Evolutionary conservation across 371 early-diverging fungal genomes (phyloP).

Genomic region (Mortierella sp.): DNA sequence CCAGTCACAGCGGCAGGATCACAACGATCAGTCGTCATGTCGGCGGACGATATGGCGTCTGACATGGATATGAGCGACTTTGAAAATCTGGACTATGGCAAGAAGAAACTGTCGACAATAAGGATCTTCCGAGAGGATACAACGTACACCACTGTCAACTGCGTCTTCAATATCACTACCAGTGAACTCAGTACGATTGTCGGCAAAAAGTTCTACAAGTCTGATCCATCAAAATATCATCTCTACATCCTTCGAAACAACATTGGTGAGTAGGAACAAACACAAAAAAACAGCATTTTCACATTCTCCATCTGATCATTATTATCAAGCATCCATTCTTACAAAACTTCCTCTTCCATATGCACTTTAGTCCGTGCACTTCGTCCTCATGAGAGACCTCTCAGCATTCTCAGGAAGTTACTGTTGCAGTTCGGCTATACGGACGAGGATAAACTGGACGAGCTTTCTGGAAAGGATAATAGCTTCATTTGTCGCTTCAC

Average conservation of each 20-base stretch:
- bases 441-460: conserved; percentile 79
- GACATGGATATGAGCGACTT: conserved; percentile 27
- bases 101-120: conserved; percentile 53
- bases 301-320: too few species aligned
- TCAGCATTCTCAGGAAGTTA: conserved; percentile 72
- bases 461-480: conserved; percentile 86
- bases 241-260: conserved; percentile 71
- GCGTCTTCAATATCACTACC: conserved; percentile 73
- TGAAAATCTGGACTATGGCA: conserved; percentile 11
- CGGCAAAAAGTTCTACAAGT: conserved; percentile 81
- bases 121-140: conserved; percentile 76
- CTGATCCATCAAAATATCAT: conserved; percentile 77
- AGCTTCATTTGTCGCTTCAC: conserved; percentile 84
- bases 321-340: too few species aligned
- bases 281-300: too few species aligned
- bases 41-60: conserved; percentile 17
- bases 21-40: conserved; percentile 14
- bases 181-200: conserved; percentile 76
- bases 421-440: conserved; percentile 84
- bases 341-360: too few species aligned
- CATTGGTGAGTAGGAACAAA: conserved; percentile 56
- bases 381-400: conserved; percentile 73
- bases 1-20: conserved; percentile 3
- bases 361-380: conserved; percentile 60
- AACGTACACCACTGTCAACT: conserved; percentile 81